phyloP scores from a whole-genome alignment of 331 rosid species.

The Phaseolus coccineus region DNA sequence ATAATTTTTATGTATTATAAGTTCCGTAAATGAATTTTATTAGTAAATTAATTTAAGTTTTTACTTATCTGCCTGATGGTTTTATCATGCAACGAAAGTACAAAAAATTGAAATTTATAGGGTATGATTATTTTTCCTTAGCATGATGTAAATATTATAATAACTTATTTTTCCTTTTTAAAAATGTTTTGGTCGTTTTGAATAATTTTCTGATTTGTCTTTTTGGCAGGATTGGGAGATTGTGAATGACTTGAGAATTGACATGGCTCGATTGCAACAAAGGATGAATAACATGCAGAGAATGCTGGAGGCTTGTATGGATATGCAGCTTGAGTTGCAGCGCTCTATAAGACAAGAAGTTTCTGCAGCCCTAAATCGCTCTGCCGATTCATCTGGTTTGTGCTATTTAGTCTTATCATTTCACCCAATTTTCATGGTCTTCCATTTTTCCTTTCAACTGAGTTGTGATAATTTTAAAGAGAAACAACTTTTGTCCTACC shows the following conservation, averaged over 20 bases:
- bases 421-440: neutral
- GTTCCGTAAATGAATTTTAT: neutral
- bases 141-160: constrained; percentile 4
- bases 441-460: neutral
- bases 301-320: constrained; percentile 98
- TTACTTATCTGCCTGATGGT: neutral
- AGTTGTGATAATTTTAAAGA: neutral
- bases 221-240: constrained; percentile 89
- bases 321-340: constrained; percentile 98
- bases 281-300: constrained; percentile 90
- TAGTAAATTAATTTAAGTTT: neutral
- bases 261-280: constrained; percentile 90
- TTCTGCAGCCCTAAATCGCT: constrained; percentile 85
- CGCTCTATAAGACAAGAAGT: constrained; percentile 94
- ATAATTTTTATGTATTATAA: constrained; percentile 6
- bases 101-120: neutral
- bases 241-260: constrained; percentile 87
- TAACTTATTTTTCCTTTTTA: neutral
- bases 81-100: neutral
- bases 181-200: neutral
- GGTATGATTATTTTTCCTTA: neutral
- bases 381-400: constrained; percentile 70
- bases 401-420: neutral
- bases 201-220: constrained; percentile 19
- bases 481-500: neutral